These are phyloP conservation scores for Rhododendron molle DNA, from an alignment of 148 eudicot genomes.

Conservation along the genomic window DNA sequence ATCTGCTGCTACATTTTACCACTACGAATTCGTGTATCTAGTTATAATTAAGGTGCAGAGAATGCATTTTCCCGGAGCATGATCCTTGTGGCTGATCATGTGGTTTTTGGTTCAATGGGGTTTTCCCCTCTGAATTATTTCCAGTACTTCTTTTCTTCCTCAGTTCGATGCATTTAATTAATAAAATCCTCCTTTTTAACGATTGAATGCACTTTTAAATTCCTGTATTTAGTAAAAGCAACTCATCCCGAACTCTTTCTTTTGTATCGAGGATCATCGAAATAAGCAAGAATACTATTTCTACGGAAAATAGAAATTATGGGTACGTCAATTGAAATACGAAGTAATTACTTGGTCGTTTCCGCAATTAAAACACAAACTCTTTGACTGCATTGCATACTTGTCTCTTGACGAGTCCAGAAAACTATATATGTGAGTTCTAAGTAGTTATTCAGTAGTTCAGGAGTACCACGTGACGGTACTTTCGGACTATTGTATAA, in stretches of 20 bases:
- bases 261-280: no score
- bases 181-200: not conserved
- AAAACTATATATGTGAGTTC: not conserved
- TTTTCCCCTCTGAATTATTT: not conserved
- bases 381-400: not conserved
- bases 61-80: not conserved
- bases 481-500: no score
- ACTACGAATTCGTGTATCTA: no score
- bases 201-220: not conserved
- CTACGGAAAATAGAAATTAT: no score
- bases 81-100: not conserved
- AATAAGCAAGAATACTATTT: no score
- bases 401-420: not conserved
- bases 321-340: not conserved
- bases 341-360: no score
- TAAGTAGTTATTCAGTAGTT: no score
- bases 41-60: not conserved
- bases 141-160: not conserved
- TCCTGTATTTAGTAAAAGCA: not conserved
- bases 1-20: no score
- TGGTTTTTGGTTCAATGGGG: no score
- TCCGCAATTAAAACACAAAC: not conserved
- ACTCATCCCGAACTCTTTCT: no score
- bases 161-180: not conserved
- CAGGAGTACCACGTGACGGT: no score